Evolutionary conservation across 1,139 yeast species (phyloP), one percentile per base, ranked within the genome.

Genomic region (Suzukiozyma palmioleophila): DNA sequence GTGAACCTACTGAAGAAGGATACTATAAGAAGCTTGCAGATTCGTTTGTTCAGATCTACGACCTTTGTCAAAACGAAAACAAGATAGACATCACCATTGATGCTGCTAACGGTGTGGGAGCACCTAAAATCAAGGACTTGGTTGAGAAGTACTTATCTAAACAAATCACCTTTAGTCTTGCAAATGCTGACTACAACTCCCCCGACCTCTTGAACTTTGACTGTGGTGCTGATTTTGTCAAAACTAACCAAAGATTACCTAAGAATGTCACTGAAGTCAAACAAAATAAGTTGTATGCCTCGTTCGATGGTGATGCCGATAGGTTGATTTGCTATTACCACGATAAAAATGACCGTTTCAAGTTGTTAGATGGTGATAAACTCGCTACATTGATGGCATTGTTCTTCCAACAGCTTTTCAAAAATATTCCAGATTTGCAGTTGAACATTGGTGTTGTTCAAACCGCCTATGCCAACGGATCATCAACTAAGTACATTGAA

Each of bases 241-340:
- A 92, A 62, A 87, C 97, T 3, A 79, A 81, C 59, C 97, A 92
- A 56, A 73, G 64, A 44, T 70, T 85, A 37, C 98, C 98, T 6
- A 64, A 70, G 9, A 81, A 81, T 33, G 70, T 85, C 12, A 50
- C 49, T 16, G 56, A 64, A 4, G 69, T 73, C 1, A 57, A 57
- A 5, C 53, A 60, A 37, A 61, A 66, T 41, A 63, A 66, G 47
- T 65, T 90, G 37, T 84, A 79, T 52, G 86, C 95, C 8, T 87
- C 96, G 1, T 89, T 88, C 55, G 98, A 92, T 58, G 99, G 98
- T 36, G 99, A 92, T 59, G 98, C 98, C 3, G 99, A 92, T 59
- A 75, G 99, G 53, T 81, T 92, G 42, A 86, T 92, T 22, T 88
- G 89, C 54, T 92, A 88, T 64, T 89, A 81, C 60, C 67, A 72